Evolutionary conservation across 2,329 filamentous ascomycete species (phyloP).

Genomic region (Exophiala viscosa): DNA sequence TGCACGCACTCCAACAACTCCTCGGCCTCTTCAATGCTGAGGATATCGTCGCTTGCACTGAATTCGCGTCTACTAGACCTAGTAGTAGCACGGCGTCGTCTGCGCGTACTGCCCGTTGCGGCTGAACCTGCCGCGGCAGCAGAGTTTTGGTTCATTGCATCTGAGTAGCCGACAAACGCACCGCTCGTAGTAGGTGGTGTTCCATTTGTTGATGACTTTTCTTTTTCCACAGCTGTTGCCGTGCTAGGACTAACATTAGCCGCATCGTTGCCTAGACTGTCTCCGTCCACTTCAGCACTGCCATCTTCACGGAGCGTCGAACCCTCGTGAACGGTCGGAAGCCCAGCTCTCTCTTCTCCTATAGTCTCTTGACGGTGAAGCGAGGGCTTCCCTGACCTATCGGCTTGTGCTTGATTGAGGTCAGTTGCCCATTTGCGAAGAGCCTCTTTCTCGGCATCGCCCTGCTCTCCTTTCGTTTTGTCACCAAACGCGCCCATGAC

Average conservation of each 20-base stretch:
- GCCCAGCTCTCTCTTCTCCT: conserved; percentile 24
- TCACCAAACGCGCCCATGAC: conserved; percentile 24
- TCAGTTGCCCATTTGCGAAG: conserved; percentile 35
- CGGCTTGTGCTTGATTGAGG: conserved; percentile 33
- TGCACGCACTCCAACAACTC: conserved; percentile 77
- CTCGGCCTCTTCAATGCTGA: conserved; percentile 72
- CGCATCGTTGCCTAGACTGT: conserved; percentile 10
- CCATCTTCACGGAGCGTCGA: conserved; percentile 32
- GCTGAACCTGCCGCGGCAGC: not conserved
- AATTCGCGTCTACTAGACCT: conserved; percentile 47
- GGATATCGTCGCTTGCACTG: conserved; percentile 65
- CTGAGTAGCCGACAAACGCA: conserved; percentile 19
- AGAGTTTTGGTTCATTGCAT: conserved; percentile 17
- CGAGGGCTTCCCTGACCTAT: conserved; percentile 33
- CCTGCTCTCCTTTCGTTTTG: conserved; percentile 22
- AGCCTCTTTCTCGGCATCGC: conserved; percentile 33
- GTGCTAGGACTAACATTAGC: conserved; percentile 19
- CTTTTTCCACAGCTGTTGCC: conserved; percentile 17
- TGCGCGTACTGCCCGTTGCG: conserved; percentile 24
- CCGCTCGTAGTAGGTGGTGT: conserved; percentile 12
- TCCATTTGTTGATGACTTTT: conserved; percentile 10
- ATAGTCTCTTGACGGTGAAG: conserved; percentile 22
- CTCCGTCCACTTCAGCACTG: conserved; percentile 23
- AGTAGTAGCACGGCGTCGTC: conserved; percentile 44
- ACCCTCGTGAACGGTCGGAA: conserved; percentile 23